phyloP scores from a whole-genome alignment of 148 eudicot species.

The Rheum nobile region DNA sequence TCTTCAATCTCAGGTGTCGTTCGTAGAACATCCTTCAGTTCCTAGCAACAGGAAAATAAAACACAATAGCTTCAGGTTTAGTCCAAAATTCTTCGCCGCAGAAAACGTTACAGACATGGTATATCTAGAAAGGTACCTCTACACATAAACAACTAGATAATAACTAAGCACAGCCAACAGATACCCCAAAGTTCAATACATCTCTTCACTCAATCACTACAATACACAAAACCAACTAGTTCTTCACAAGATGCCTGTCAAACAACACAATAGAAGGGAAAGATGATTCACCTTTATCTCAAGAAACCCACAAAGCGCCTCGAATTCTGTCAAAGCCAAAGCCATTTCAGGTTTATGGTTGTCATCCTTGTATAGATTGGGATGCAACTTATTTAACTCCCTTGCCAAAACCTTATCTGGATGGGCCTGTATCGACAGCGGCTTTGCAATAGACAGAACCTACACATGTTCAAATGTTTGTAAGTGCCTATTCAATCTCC shows the following conservation, averaged over 20 bases:
- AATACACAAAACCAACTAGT: background rate
- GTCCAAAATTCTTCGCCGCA: background rate
- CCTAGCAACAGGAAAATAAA: constrained; percentile 26
- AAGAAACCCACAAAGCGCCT: constrained; percentile 62
- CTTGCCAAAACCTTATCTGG: constrained; percentile 48
- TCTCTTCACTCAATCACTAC: background rate
- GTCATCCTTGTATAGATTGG: constrained; percentile 46
- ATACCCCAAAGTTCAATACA: background rate
- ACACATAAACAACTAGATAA: background rate
- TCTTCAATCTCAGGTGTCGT: constrained; percentile 69
- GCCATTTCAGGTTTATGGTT: constrained; percentile 80
- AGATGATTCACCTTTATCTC: constrained; percentile 31
- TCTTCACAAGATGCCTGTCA: background rate
- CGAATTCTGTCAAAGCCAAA: constrained; percentile 54
- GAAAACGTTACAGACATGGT: background rate
- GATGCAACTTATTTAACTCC: constrained; percentile 31
- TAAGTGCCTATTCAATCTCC: background rate
- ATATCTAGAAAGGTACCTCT: no score
- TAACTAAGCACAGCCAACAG: background rate
- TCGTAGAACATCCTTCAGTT: constrained; percentile 53
- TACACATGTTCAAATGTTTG: constrained; percentile 5
- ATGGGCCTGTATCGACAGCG: constrained; percentile 64
- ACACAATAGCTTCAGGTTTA: background rate
- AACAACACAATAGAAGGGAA: background rate
- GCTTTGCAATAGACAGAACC: constrained; percentile 61